Percentiles rank a stretch among this genome's conserved stretches.
phyloP scores from a whole-genome alignment of 805 yeast species.

The Debaryomyces prosopidis region DNA sequence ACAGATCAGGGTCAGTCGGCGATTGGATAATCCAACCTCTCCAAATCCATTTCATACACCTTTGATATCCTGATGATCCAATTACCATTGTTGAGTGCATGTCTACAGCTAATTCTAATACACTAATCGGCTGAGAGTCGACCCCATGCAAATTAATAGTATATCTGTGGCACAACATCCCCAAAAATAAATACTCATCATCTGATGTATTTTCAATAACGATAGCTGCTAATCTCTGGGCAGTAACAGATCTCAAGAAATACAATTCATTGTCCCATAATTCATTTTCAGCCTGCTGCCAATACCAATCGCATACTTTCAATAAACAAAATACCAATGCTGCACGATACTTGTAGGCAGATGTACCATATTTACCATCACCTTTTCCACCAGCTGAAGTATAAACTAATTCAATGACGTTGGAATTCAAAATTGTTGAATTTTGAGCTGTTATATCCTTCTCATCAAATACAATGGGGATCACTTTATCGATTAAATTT shows the following conservation, averaged over 20 bases:
- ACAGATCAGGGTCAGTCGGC: constrained; percentile 65
- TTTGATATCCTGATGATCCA: constrained; percentile 78
- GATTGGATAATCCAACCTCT: constrained; percentile 89
- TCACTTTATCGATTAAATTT: constrained; percentile 64
- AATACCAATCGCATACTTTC: constrained; percentile 80
- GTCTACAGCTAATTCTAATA: constrained; percentile 83
- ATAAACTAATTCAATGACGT: constrained; percentile 59
- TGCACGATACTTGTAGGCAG: constrained; percentile 64
- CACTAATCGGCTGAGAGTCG: constrained; percentile 68
- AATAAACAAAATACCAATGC: constrained; percentile 68
- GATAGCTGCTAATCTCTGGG: constrained; percentile 69
- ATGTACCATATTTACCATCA: constrained; percentile 51
- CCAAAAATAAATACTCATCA: constrained; percentile 65
- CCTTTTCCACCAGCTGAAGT: constrained; percentile 84
- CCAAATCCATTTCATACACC: constrained; percentile 91
- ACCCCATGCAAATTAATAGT: constrained; percentile 60
- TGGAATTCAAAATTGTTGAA: constrained; percentile 58
- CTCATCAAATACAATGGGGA: constrained; percentile 64
- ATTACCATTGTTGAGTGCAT: constrained; percentile 77
- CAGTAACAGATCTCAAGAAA: constrained; percentile 61
- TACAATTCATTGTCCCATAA: constrained; percentile 69
- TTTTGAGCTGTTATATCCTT: constrained; percentile 52
- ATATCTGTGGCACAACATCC: constrained; percentile 76
- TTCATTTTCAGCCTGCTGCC: constrained; percentile 56
- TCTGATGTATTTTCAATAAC: constrained; percentile 64